Evolutionary conservation across 1,284 basidiomycete genomes (phyloP).

Genomic region (Athelia sp.): DNA sequence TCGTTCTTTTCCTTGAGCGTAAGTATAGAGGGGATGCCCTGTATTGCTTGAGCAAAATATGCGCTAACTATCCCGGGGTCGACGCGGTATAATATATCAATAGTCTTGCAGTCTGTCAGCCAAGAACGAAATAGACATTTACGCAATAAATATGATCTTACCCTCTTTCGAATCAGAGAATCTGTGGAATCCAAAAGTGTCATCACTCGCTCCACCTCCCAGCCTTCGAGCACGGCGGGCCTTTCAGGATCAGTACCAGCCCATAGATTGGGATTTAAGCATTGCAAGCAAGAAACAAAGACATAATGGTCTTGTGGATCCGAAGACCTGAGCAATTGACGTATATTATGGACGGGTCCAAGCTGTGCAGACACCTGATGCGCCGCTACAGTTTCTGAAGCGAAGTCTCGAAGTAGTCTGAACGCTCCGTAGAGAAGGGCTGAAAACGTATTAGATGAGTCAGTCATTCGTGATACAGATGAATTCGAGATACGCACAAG

Average conservation of each 20-base stretch:
- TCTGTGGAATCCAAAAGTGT: constrained; percentile 57
- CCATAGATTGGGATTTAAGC: constrained; percentile 56
- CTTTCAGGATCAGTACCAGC: constrained; percentile 50
- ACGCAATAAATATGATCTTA: constrained; percentile 20
- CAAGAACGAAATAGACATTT: constrained; percentile 3
- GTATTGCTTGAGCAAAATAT: constrained; percentile 45
- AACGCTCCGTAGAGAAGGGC: constrained; percentile 48
- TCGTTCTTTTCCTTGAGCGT: constrained; percentile 30
- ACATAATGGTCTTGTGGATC: constrained; percentile 58
- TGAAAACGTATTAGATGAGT: constrained; percentile 15
- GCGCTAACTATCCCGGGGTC: constrained; percentile 51
- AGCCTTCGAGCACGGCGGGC: constrained; percentile 50
- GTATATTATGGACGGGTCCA: constrained; percentile 43
- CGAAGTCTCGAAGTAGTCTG: constrained; percentile 33
- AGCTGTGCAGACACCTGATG: constrained; percentile 16
- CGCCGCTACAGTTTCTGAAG: constrained; percentile 23
- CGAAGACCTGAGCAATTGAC: constrained; percentile 48
- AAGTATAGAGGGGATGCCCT: constrained; percentile 29
- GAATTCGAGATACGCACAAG: constrained; percentile 21
- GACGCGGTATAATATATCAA: constrained; percentile 48
- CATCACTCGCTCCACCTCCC: constrained; percentile 70
- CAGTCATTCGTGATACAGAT: neutral
- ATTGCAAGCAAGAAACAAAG: constrained; percentile 59
- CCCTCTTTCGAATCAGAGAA: constrained; percentile 51
- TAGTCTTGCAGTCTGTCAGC: constrained; percentile 39